These are phyloP conservation scores for Epithele typhae DNA, from an alignment of 768 basidiomycete genomes.

Conservation along the genomic window DNA sequence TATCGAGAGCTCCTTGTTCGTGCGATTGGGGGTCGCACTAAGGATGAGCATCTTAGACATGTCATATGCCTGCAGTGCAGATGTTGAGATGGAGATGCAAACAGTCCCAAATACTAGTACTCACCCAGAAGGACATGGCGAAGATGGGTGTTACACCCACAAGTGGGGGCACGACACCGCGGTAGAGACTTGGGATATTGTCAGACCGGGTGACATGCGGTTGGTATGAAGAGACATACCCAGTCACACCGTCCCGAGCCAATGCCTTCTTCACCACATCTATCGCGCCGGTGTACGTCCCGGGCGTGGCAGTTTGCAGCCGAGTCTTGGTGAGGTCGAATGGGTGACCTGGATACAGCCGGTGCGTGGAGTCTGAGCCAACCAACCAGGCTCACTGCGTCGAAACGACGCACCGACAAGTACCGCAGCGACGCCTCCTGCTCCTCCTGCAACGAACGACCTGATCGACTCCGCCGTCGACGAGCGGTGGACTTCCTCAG, in stretches of 20 bases:
- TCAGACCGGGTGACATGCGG: too few relatives aligned
- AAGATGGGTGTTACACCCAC: constrained; percentile 98
- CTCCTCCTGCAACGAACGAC: constrained; percentile 90
- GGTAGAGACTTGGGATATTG: constrained; percentile 60
- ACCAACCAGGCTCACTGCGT: not conserved
- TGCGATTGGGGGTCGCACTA: constrained; percentile 73
- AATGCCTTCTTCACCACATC: constrained; percentile 92
- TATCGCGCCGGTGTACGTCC: constrained; percentile 85
- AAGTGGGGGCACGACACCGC: constrained; percentile 90
- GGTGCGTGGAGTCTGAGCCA: not conserved
- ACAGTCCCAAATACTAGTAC: too few relatives aligned
- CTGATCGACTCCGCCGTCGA: constrained; percentile 49
- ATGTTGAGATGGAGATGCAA: too few relatives aligned
- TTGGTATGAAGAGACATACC: constrained; percentile 43
- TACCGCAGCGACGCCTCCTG: constrained; percentile 84
- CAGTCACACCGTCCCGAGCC: constrained; percentile 84
- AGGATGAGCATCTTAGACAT: constrained; percentile 85
- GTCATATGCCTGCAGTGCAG: constrained; percentile 73
- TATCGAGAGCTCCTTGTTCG: constrained; percentile 55
- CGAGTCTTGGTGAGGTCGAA: constrained; percentile 98
- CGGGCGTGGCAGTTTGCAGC: constrained; percentile 86
- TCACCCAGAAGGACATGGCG: constrained; percentile 95
- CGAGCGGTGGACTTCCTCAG: constrained; percentile 18
- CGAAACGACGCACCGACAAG: constrained; percentile 68
- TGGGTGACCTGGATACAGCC: constrained; percentile 78